Conservation (phyloP, 768 basidiomycete genomes). For the Chlorophyllum brunneum region DNA sequence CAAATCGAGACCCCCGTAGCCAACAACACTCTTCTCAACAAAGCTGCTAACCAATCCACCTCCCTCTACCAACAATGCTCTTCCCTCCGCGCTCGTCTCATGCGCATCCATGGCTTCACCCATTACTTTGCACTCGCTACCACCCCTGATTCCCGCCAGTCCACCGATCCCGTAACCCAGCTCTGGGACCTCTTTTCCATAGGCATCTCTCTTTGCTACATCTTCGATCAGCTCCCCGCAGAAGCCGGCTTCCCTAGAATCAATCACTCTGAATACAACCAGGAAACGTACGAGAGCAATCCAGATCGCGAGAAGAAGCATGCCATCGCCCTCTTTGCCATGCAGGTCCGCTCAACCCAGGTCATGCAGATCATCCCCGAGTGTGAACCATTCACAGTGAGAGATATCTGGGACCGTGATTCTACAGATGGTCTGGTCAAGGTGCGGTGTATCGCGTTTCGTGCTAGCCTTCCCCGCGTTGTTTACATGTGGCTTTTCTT, state of each 20-base stretch:
- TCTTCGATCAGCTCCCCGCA: conserved; percentile 86
- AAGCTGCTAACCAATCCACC: conserved; percentile 80
- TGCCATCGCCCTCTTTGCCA: conserved; percentile 87
- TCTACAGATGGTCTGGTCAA: conserved; percentile 95
- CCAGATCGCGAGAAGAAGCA: conserved; percentile 87
- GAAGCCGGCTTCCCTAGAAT: conserved; percentile 56
- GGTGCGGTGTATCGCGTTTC: conserved; percentile 43
- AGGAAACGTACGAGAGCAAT: conserved; percentile 57
- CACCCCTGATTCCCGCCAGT: conserved; percentile 59
- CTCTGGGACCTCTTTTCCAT: conserved; percentile 93
- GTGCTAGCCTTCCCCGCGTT: neutral
- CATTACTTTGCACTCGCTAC: conserved; percentile 64
- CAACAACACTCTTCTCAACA: conserved; percentile 87
- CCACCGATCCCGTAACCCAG: conserved; percentile 90
- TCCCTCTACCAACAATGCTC: conserved; percentile 94
- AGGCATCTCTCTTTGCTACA: conserved; percentile 91
- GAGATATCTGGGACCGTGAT: conserved; percentile 86
- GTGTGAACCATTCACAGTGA: conserved; percentile 84
- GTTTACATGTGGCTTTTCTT: conserved; percentile 7
- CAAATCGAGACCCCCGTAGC: conserved; percentile 72
- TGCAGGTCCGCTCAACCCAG: conserved; percentile 72
- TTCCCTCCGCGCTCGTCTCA: conserved; percentile 67
- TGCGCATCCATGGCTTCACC: conserved; percentile 73
- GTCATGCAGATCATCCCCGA: conserved; percentile 57
- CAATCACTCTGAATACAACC: conserved; percentile 64